Evolutionary conservation across 768 basidiomycete genomes (phyloP), one percentile per base, ranked within the genome.

Genomic region (Trametes elegans): DNA sequence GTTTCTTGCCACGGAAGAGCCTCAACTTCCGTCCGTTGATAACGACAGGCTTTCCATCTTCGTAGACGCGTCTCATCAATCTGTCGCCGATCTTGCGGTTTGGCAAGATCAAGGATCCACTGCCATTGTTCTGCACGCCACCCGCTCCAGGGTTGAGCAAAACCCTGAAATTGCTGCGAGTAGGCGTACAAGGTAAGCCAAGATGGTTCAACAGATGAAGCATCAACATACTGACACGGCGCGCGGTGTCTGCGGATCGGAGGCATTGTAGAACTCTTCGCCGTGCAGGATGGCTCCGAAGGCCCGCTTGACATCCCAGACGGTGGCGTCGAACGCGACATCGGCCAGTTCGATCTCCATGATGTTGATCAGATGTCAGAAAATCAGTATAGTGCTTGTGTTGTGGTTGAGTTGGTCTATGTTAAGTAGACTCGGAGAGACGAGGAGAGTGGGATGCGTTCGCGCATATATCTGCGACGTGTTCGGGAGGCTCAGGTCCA

Each of bases 251-350:
- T 62, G 62, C 14, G 71, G 66, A 34, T 70, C 64, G 23, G 67
- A 62, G 6, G 73, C 68, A 36, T 70, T 62, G 59, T 70, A 70
- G 61, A 84, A 81, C 18, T 76, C 75, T 18, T 77, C 73, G 3
- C 77, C 75, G 58, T 90, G 89, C 0, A 92, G 69, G 31, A 85
- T 73, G 5, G 60, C 50, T 1, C 81, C 81, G 41, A 92, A 74
- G 6, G 68, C 73, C 32, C 81, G 76, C 19, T 79, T 84, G 16
- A 89, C 74, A 29, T 80, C 78, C 74, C 79, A 87, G 39, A 76
- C 63, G 51, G 75, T 79, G 2, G 76, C 77, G 14, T 74, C 71
- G 54, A 62, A 68, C 16, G 66, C 55, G 6, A 79, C 54, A 23
- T 67, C 63, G 14, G 61, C 63, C 23, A 78, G 62, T 16, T 64